phyloP scores from a whole-genome alignment of 176 grass and related monocot species.

The Oryza nivara region DNA sequence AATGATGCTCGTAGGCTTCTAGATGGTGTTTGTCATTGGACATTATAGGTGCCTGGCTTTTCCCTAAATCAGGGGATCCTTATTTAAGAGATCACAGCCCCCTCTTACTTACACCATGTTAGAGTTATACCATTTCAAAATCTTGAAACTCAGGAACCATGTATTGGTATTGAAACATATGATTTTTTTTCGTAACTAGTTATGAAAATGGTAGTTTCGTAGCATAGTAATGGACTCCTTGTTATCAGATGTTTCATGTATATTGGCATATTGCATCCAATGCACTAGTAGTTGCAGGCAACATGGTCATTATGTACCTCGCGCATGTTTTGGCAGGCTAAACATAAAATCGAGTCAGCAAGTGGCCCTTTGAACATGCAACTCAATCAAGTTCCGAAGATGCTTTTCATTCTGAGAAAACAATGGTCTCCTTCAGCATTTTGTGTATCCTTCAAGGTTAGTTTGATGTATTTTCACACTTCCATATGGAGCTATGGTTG shows the following conservation, averaged over 20 bases:
- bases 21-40: background rate
- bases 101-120: background rate
- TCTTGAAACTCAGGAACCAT: constrained; percentile 18
- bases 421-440: constrained; percentile 80
- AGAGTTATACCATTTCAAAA: background rate
- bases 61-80: background rate
- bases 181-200: background rate
- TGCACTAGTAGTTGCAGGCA: background rate
- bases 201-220: background rate
- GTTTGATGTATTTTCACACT: constrained; percentile 4
- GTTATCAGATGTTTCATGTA: background rate
- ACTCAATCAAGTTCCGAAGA: constrained; percentile 90
- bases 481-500: background rate
- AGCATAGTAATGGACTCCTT: background rate
- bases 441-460: constrained; percentile 95
- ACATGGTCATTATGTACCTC: background rate
- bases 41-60: background rate
- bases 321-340: constrained; percentile 53
- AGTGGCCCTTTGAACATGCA: constrained; percentile 84
- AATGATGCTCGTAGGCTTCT: background rate
- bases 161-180: background rate
- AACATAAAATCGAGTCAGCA: constrained; percentile 96
- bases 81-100: background rate
- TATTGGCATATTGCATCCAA: background rate
- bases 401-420: constrained; percentile 76